Base-by-base conservation (phyloP, 495 filamentous ascomycete species). In the Gamarada debralockiae region DNA sequence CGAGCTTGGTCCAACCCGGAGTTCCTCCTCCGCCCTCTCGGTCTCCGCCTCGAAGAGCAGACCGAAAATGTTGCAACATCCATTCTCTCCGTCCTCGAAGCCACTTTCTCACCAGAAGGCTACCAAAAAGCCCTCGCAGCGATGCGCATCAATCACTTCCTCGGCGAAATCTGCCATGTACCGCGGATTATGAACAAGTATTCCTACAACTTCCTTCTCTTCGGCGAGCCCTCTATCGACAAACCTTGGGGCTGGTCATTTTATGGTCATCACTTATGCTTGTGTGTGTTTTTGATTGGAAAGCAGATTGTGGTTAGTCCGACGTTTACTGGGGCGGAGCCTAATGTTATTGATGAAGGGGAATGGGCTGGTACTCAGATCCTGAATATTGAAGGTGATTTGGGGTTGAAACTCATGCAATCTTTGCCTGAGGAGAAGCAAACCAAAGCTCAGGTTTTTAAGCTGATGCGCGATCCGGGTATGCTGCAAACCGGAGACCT, bases 101-200 rank as follows among this genome's bases (percentile, higher is more conserved):
- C 68, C 0, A 80, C 79, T 0, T 72, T 89, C 9, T 86, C 82
- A 0, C 73, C 77, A 0, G 81, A 82, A 52, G 85, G 86, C 37
- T 90, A 87, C 67, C 67, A 72, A 22, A 88, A 89, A 56, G 84
- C 83, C 51, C 56, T 81, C 31, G 73, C 61, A 17, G 83, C 83
- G 3, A 87, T 87, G 84, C 79, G 79, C 63, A 84, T 86, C 66
- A 90, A 90, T 69, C 80, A 83, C 56, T 90, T 88, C 73, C 77
- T 90, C 5, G 86, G 85, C 53, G 75, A 85, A 44, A 71, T 90
- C 8, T 79, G 83, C 36, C 53, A 73, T 21, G 75, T 78, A 1
- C 72, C 74, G 0, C 58, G 60, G 9, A 76, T 90, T 29, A 81
- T 85, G 76, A 88, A 87, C 70, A 77, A 85, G 61, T 73, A 77